These are phyloP conservation scores for Acanthamoeba polyphaga DNA, from an alignment of 208 protist species.

Conservation along the genomic window DNA sequence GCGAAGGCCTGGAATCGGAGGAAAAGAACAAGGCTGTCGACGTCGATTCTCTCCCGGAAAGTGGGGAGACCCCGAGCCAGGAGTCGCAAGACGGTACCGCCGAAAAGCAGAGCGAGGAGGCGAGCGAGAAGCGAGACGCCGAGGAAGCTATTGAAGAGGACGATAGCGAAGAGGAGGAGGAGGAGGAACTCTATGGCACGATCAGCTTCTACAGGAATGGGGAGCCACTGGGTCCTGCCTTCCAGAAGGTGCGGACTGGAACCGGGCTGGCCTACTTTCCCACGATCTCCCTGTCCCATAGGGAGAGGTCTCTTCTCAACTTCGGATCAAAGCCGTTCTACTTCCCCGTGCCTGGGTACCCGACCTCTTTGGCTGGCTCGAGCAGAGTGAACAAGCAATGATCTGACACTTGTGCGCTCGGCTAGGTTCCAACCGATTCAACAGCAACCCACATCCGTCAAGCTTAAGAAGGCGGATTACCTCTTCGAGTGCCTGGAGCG, in stretches of 20 bases:
- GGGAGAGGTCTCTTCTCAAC: conserved; percentile 72
- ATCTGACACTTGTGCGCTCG: not conserved
- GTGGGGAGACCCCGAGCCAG: not conserved
- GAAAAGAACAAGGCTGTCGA: not conserved
- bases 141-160: not conserved
- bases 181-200: conserved; percentile 35
- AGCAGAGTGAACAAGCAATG: too few relatives aligned
- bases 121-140: not conserved
- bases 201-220: conserved; percentile 78
- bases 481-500: conserved; percentile 7
- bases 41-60: too few relatives aligned
- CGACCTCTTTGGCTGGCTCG: too few relatives aligned
- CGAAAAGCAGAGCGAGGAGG: not conserved
- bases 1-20: not conserved
- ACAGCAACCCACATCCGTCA: not conserved
- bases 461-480: not conserved
- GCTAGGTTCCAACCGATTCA: conserved; percentile 7
- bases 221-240: conserved; percentile 57
- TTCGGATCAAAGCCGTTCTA: conserved; percentile 76
- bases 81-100: not conserved
- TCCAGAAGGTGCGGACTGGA: conserved; percentile 23
- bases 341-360: not conserved
- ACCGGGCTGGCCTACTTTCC: conserved; percentile 80
- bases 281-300: conserved; percentile 71
- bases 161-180: conserved; percentile 1